Evolutionary conservation across 1,284 basidiomycete genomes (phyloP).

Genomic region (Erythrobasidium hasegawianum): DNA sequence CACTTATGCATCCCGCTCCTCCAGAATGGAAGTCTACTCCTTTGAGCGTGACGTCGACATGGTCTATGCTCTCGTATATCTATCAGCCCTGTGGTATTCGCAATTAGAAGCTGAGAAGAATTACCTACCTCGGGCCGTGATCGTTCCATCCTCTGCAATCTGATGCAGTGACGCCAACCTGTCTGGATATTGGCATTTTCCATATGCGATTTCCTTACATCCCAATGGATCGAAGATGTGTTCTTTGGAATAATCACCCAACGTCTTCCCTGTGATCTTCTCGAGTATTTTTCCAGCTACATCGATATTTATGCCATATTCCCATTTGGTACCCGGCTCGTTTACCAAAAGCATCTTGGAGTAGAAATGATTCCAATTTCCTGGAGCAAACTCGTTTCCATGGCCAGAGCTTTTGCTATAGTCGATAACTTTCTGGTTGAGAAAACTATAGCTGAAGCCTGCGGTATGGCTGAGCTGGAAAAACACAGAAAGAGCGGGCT

Average conservation of each 20-base stretch:
- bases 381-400: conserved; percentile 35
- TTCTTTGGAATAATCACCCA: conserved; percentile 43
- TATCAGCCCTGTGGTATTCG: neutral
- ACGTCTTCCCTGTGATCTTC: conserved; percentile 38
- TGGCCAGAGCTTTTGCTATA: conserved; percentile 29
- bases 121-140: neutral
- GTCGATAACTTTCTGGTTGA: conserved; percentile 38
- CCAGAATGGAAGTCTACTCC: conserved; percentile 32
- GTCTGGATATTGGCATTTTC: conserved; percentile 13
- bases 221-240: conserved; percentile 44
- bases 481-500: too few species aligned
- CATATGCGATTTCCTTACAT: conserved; percentile 40
- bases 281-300: conserved; percentile 43
- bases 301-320: conserved; percentile 42
- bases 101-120: neutral
- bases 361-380: conserved; percentile 31
- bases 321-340: conserved; percentile 43
- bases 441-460: conserved; percentile 40
- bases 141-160: conserved; percentile 8
- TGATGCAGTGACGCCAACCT: conserved; percentile 28
- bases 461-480: conserved; percentile 42
- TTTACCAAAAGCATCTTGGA: conserved; percentile 36
- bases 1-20: conserved; percentile 37
- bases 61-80: neutral
- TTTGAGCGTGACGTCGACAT: conserved; percentile 6